A percentile compares a stretch with the other conserved stretches of the same genome.
Evolutionary conservation across 306 rosid genomes (phyloP).

Genomic region (Malus sylvestris): DNA sequence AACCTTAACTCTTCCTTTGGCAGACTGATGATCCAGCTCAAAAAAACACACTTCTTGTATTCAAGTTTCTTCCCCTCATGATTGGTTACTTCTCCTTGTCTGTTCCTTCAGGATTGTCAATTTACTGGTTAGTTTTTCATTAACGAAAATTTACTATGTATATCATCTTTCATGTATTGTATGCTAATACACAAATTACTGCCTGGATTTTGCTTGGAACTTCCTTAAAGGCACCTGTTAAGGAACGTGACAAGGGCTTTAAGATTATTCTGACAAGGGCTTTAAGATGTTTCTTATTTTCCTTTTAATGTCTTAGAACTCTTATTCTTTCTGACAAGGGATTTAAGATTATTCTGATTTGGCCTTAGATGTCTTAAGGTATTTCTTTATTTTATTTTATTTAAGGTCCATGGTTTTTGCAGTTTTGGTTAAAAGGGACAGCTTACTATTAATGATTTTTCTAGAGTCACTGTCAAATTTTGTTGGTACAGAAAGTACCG

Average conservation of each 20-base stretch:
- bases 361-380: not conserved
- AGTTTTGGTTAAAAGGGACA: not conserved
- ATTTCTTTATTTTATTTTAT: not conserved
- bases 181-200: not conserved
- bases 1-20: slow-evolving; percentile 34
- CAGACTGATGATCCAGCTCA: slow-evolving; percentile 94
- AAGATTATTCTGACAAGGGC: not conserved
- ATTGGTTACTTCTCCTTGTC: slow-evolving; percentile 97
- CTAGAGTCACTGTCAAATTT: not conserved
- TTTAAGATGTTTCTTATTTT: not conserved
- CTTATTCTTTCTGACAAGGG: not conserved
- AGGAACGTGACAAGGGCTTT: not conserved
- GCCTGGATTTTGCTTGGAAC: not conserved
- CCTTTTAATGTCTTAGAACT: not conserved
- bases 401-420: not conserved
- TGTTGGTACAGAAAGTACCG: not conserved
- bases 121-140: slow-evolving; percentile 85
- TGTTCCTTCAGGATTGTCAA: slow-evolving; percentile 95
- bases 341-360: not conserved
- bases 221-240: not conserved
- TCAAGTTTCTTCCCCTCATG: slow-evolving; percentile 99
- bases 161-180: not conserved
- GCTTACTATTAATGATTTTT: not conserved
- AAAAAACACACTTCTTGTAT: slow-evolving; percentile 77
- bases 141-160: not conserved